Conservation (phyloP, 768 basidiomycete genomes). For the Peribolospora baueri region DNA sequence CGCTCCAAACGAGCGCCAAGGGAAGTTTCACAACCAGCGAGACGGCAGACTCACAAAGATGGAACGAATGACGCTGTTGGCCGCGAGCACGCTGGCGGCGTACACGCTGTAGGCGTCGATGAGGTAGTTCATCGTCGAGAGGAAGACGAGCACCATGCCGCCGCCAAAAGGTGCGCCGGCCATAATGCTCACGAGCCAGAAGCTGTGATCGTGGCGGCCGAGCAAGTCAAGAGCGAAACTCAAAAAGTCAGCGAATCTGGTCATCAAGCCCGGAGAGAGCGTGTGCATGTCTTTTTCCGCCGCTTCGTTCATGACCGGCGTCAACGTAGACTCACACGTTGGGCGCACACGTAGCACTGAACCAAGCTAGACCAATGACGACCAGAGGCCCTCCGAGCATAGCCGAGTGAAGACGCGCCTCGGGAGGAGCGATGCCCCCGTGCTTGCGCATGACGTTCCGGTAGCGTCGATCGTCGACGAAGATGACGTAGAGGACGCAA, state of each 20-base stretch:
- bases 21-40: conserved; percentile 1
- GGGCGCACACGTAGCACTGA: not conserved
- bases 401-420: conserved; percentile 21
- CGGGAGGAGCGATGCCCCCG: conserved; percentile 20
- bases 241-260: too few relatives aligned
- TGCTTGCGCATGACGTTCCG: conserved; percentile 13
- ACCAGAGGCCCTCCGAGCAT: conserved; percentile 20
- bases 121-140: conserved; percentile 8
- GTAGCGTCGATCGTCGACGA: conserved; percentile 20
- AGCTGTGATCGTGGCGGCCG: conserved; percentile 11
- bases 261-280: too few relatives aligned
- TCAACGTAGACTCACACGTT: too few relatives aligned
- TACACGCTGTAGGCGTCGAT: conserved; percentile 9
- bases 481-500: conserved; percentile 8
- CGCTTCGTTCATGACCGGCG: not conserved
- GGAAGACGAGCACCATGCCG: conserved; percentile 37
- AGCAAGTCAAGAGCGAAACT: too few relatives aligned
- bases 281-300: too few relatives aligned
- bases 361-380: conserved; percentile 15
- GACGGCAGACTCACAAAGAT: conserved; percentile 9
- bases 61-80: conserved; percentile 15
- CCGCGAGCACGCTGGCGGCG: conserved; percentile 14
- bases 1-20: too few relatives aligned
- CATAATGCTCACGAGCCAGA: conserved; percentile 44
- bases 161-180: conserved; percentile 40